Evolutionary conservation across 306 rosid genomes (phyloP).

Genomic region (Malus sylvestris): DNA sequence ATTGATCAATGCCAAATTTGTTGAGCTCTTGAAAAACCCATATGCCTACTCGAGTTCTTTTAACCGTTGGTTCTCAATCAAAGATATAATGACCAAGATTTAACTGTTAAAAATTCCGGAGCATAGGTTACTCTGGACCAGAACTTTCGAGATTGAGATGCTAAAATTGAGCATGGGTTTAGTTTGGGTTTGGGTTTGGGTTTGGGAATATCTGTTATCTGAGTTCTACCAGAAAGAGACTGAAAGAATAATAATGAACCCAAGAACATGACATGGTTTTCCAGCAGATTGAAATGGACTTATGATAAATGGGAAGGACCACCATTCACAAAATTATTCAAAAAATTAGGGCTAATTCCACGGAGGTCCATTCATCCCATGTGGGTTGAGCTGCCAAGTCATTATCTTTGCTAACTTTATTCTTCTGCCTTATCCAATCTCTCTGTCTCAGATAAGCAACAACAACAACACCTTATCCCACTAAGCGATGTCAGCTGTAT

Average conservation of each 20-base stretch:
- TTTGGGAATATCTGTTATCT: background rate
- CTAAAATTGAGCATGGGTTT: background rate
- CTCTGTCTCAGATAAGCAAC: background rate
- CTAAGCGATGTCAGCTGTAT: too few species aligned
- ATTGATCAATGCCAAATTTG: background rate
- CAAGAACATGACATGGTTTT: conserved; percentile 1
- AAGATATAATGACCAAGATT: too few species aligned
- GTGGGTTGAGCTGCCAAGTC: conserved; percentile 7
- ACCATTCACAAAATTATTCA: background rate
- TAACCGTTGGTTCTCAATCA: too few species aligned
- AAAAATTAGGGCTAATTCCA: background rate
- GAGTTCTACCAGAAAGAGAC: background rate
- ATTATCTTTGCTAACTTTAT: background rate
- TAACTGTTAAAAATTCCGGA: too few species aligned
- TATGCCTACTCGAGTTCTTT: background rate
- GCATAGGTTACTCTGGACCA: too few species aligned
- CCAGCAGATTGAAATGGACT: conserved; percentile 22
- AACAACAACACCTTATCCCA: too few species aligned
- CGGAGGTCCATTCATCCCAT: background rate
- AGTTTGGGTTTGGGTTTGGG: background rate
- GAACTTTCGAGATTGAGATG: background rate
- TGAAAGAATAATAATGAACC: conserved; percentile 5
- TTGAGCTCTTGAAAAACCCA: background rate
- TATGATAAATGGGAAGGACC: conserved; percentile 17
- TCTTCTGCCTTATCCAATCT: background rate